Evolutionary conservation across 371 early-diverging fungal genomes (phyloP), one percentile per base, ranked within the genome.

Genomic region (Syncephalastrum sp.): DNA sequence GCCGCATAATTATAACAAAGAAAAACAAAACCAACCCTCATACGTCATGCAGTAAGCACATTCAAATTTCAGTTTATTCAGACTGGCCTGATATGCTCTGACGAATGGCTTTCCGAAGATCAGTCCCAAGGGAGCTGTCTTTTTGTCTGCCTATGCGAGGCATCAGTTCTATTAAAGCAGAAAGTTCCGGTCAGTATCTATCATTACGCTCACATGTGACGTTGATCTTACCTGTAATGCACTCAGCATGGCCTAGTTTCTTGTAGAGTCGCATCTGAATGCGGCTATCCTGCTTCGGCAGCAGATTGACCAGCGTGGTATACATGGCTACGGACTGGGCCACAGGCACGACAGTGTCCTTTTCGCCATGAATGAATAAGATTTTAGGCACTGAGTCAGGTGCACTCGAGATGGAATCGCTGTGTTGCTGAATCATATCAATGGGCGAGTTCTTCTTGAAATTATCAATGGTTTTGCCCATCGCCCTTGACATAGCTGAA

Each of bases 401-500:
- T 10, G 75, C 65, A 17, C 49, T 19, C 24, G 64, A 59, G 64
- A 79, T 73, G 13, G 76, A n/a, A 2, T 57, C 48, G 19, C 44
- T 56, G 21, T 70, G 49, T 1, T 42, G 16, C 43, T 64, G 62
- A n/a, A 79, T 65, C 4, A 72, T 48, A 48, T 68, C 53, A n/a
- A 70, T 47, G 3, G 80, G 80, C 24, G 80, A 79, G 29, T 79
- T 72, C 13, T 44, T 24, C 2, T 38, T 46, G 24, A 68, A 76
- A 4, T 64, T 62, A 27, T 75, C 68, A 3, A 53, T 16, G 0
- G 58, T 58, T 2, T 50, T 60, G 19, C 88, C 87, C 88, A 90
- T 88, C 5, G 77, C 83, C 17, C 91, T 70, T 4, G 77, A 67
- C 91, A 91, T 89, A 25, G 82, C 84, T 15, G 89, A 89, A 13